Conservation (phyloP, 805 yeast genomes). For the Zygotorulaspora florentina region DNA sequence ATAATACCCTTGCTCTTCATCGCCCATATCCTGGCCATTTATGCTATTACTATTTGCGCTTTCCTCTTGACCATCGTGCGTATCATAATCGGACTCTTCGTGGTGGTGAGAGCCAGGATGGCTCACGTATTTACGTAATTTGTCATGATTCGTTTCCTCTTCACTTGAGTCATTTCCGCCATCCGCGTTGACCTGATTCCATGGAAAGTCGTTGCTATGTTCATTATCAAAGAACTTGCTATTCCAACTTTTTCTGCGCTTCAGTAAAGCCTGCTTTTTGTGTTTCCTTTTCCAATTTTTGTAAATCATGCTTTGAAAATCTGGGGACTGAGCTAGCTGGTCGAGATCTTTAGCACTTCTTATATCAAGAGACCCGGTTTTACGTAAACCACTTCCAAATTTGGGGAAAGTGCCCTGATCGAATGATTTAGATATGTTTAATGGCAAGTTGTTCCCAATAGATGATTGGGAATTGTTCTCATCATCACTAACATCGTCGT, state of each 20-base stretch:
- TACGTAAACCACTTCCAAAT: conserved; percentile 37
- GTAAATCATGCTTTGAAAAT: conserved; percentile 43
- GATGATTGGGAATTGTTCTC: conserved; percentile 18
- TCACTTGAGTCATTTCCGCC: conserved; percentile 3
- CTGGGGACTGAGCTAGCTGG: conserved; percentile 39
- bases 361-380: conserved; percentile 49
- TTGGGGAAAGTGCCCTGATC: conserved; percentile 36
- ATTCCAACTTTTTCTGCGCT: conserved; percentile 5
- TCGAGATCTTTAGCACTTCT: conserved; percentile 21
- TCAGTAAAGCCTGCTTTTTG: conserved; percentile 11
- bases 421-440: conserved; percentile 33
- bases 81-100: background rate
- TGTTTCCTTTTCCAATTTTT: conserved; percentile 32
- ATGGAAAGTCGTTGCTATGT: conserved; percentile 11
- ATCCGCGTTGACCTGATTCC: conserved; percentile 16
- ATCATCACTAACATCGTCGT: conserved; percentile 25
- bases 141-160: background rate
- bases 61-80: conserved; percentile 10
- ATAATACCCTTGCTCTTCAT: conserved; percentile 36
- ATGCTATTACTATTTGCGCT: conserved; percentile 16
- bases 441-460: conserved; percentile 3
- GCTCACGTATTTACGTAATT: conserved; percentile 1
- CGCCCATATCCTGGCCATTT: conserved; percentile 5
- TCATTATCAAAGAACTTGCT: conserved; percentile 24
- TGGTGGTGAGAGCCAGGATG: conserved; percentile 1